Evolutionary conservation across 441 rosid genomes (phyloP).

Genomic region (Daphne laureola): DNA sequence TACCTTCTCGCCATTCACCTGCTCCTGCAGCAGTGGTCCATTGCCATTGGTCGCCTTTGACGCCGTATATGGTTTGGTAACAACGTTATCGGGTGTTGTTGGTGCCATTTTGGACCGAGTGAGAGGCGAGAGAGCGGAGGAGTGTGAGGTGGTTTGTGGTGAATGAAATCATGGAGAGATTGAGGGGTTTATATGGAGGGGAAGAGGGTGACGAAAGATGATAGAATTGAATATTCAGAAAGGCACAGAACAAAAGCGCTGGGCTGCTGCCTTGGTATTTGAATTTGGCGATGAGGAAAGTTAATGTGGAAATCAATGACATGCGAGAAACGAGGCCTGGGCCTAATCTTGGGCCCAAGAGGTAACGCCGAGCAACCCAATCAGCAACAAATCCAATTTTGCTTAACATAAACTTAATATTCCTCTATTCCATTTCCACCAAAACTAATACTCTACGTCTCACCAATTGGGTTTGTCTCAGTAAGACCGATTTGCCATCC

Average conservation of each 20-base stretch:
- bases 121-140: background rate
- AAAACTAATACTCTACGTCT: too few relatives aligned
- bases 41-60: slow-evolving; percentile 2
- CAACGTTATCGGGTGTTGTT: slow-evolving; percentile 14
- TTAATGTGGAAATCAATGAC: background rate
- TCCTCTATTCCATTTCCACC: too few relatives aligned
- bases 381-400: too few relatives aligned
- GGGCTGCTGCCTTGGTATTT: slow-evolving; percentile 10
- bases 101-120: slow-evolving; percentile 19
- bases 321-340: background rate
- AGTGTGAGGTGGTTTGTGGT: slow-evolving; percentile 7
- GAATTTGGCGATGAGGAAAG: slow-evolving; percentile 14
- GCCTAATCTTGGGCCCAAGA: too few relatives aligned
- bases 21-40: background rate
- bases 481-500: too few relatives aligned
- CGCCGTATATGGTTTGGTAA: slow-evolving; percentile 10
- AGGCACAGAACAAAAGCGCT: background rate
- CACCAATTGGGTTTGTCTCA: too few relatives aligned
- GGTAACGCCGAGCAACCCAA: too few relatives aligned
- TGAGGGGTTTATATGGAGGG: slow-evolving; percentile 14
- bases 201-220: slow-evolving; percentile 3
- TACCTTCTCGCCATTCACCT: slow-evolving; percentile 6
- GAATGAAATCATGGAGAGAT: background rate
- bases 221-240: slow-evolving; percentile 11
- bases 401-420: too few relatives aligned